These are phyloP conservation scores for Tylopilus intermedius DNA, from an alignment of 768 basidiomycete species.

Conservation along the genomic window DNA sequence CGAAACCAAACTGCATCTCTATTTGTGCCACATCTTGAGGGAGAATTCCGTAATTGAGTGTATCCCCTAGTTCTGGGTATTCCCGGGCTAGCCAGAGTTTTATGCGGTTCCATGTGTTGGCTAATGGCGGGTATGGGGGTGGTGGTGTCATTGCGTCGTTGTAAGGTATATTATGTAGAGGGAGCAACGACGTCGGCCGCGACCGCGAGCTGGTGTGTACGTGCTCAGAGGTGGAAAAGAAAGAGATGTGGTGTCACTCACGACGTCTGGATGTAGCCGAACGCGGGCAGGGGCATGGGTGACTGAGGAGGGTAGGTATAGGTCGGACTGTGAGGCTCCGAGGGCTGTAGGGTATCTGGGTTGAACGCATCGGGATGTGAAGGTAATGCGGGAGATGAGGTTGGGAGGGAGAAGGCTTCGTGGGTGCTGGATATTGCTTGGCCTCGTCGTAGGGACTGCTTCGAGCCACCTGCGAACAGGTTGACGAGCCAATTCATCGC, in stretches of 20 bases:
- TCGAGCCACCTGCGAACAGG: slow-evolving; percentile 52
- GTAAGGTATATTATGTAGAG: slow-evolving; percentile 56
- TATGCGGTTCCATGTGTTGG: slow-evolving; percentile 79
- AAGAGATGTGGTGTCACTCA: slow-evolving; percentile 26
- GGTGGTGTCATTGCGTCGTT: slow-evolving; percentile 37
- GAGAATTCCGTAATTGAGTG: slow-evolving; percentile 86
- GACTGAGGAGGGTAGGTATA: slow-evolving; percentile 80
- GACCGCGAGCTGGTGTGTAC: slow-evolving; percentile 34
- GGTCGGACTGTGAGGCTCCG: slow-evolving; percentile 45
- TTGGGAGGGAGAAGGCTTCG: slow-evolving; percentile 85
- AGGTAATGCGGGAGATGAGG: slow-evolving; percentile 55
- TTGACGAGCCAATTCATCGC: slow-evolving; percentile 72
- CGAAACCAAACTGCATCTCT: slow-evolving; percentile 79
- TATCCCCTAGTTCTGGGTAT: slow-evolving; percentile 93
- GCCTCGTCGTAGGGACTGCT: slow-evolving; percentile 48
- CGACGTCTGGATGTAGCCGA: slow-evolving; percentile 59
- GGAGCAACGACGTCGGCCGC: slow-evolving; percentile 56
- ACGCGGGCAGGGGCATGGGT: slow-evolving; percentile 36
- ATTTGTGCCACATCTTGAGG: slow-evolving; percentile 75
- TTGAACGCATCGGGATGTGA: slow-evolving; percentile 58
- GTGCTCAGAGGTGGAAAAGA: slow-evolving; percentile 4
- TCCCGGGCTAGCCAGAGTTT: slow-evolving; percentile 76
- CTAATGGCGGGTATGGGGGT: slow-evolving; percentile 67
- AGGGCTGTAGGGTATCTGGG: slow-evolving; percentile 46
- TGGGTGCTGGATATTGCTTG: slow-evolving; percentile 74